These are phyloP conservation scores for Diophrys sp. DNA, from an alignment of 73 alveolate genomes.

Conservation along the genomic window DNA sequence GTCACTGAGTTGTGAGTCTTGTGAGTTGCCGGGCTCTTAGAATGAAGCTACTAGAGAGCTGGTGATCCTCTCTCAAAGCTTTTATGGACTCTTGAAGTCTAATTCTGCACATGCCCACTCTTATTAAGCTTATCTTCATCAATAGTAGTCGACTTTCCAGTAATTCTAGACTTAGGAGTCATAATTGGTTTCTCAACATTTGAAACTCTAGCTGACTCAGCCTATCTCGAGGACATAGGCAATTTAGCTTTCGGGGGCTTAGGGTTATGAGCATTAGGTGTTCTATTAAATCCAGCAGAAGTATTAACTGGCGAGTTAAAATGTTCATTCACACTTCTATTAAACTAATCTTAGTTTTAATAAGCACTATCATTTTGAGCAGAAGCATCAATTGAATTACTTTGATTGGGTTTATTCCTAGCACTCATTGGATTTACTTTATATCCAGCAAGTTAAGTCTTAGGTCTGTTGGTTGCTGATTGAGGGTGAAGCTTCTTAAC, in stretches of 20 bases:
- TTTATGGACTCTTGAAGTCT: neutral
- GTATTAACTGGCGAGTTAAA: too few species aligned
- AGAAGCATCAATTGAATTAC: too few species aligned
- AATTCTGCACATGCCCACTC: neutral
- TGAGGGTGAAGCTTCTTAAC: neutral
- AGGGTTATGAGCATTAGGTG: neutral
- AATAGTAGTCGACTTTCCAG: neutral
- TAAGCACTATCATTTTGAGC: too few species aligned
- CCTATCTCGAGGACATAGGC: neutral
- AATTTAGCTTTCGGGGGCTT: slow-evolving; percentile 9
- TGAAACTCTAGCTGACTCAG: too few species aligned
- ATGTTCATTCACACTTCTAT: too few species aligned
- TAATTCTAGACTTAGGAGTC: slow-evolving; percentile 11
- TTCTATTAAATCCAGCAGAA: too few species aligned
- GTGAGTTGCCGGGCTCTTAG: neutral
- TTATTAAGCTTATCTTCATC: neutral
- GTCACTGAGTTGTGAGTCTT: neutral
- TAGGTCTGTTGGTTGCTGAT: neutral
- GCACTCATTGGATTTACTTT: neutral
- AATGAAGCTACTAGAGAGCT: neutral
- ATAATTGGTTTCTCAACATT: neutral
- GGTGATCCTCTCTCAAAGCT: neutral
- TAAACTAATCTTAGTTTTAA: too few species aligned
- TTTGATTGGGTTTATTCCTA: too few species aligned
- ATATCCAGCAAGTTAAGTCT: neutral